Conservation (phyloP, 2,329 filamentous ascomycete species). For the Botrytis paeoniae region DNA sequence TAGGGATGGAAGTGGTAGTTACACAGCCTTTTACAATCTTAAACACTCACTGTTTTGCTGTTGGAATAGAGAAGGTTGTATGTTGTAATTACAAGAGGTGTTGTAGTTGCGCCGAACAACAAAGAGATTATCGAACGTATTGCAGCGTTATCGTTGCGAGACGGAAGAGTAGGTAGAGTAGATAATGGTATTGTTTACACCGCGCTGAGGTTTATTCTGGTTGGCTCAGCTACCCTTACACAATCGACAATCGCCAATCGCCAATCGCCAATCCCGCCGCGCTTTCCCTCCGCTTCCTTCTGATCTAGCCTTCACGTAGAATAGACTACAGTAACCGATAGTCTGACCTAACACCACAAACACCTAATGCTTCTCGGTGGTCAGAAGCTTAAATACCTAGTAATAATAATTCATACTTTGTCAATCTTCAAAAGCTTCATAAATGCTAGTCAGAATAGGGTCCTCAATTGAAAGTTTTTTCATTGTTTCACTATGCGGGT, state of each 20-base stretch:
- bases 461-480: conserved; percentile 17
- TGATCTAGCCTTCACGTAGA: conserved; percentile 5
- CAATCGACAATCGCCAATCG: background rate
- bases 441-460: conserved; percentile 11
- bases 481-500: conserved; percentile 31
- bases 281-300: conserved; percentile 1
- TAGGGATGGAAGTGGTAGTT: background rate
- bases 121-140: background rate
- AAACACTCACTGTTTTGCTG: background rate
- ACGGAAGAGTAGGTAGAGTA: background rate
- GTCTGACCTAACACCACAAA: background rate
- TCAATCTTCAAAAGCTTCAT: background rate
- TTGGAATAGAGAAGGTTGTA: background rate
- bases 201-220: background rate
- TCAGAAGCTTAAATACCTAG: background rate
- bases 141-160: conserved; percentile 2
- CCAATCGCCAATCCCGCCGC: conserved; percentile 13
- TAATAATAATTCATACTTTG: background rate
- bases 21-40: background rate
- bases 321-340: conserved; percentile 6
- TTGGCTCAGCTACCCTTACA: conserved; percentile 13
- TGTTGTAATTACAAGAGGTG: background rate
- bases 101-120: background rate
- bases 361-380: background rate
- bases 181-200: conserved; percentile 6